Base-by-base conservation (phyloP, 192 early-diverging fungal species). In the Gonapodya sp. region DNA sequence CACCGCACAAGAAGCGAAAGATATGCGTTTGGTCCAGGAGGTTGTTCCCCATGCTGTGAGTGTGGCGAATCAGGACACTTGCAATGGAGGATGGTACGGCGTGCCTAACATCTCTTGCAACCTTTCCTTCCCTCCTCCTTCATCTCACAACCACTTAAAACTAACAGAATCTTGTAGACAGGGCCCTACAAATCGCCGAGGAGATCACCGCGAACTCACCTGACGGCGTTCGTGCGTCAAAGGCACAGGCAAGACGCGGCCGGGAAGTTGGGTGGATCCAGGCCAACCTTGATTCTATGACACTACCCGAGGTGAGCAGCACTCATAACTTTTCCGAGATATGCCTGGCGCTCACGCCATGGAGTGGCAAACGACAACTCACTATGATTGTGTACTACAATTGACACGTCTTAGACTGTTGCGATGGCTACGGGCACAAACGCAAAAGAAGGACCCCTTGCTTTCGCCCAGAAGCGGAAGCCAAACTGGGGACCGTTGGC, bases 201-300 rank as follows among this genome's bases (percentile, higher is more conserved):
- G 73, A 35, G 31, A 87, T 87, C 35, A 82, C 79, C 34, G 37
- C 80, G 36, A 87, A 84, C 73, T 87, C 86, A 24, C 86, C 86
- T n/a, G 86, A 87, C 80, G 85, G 85, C 33, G 86, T 87, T 35
- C 79, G 82, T 35, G 32, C 82, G 1, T 84, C 86, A 34, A 87
- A 87, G 73, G 75, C 75, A 2, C 75, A 77, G 31, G 75, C 75
- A 18, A 16, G 75, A 18, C 18, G 34, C 2, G 75, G 75, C 8
- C 75, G 75, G 30, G 34, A 77, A 8, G 75, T 77, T 18, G 75
- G 75, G 30, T 77, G 75, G 75, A 33, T 77, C 8, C 75, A 77
- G 31, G 75, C 75, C 31, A 77, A 77, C 75, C 75, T 77, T 16
- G 75, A 77, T 33, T 8, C 75, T 2, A 77, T 32, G 30, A 77